Percentiles rank a stretch among this genome's conserved stretches.
These are phyloP conservation scores for Arthrinium puccinioides DNA, from an alignment of 2,329 filamentous ascomycete species.

Conservation along the genomic window DNA sequence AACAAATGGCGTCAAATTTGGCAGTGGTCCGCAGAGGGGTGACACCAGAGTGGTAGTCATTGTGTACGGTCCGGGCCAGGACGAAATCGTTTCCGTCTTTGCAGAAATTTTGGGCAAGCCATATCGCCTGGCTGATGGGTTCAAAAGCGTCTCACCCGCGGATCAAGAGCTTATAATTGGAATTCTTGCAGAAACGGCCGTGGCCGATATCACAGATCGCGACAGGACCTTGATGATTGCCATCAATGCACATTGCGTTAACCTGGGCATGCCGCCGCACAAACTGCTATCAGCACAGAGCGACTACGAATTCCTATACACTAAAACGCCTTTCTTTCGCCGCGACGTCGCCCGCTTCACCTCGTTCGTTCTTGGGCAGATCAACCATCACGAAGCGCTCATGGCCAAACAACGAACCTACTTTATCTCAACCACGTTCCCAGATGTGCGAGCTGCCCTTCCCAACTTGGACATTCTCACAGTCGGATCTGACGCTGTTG, in stretches of 20 bases:
- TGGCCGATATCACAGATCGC: slow-evolving; percentile 49
- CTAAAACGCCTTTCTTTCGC: slow-evolving; percentile 62
- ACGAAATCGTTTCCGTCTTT: slow-evolving; percentile 66
- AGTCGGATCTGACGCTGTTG: slow-evolving; percentile 78
- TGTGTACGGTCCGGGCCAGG: slow-evolving; percentile 63
- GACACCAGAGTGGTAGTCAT: slow-evolving; percentile 57
- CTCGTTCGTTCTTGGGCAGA: slow-evolving; percentile 72
- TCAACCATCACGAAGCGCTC: slow-evolving; percentile 68
- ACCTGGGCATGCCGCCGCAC: slow-evolving; percentile 63
- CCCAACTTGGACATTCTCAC: slow-evolving; percentile 83
- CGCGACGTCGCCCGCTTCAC: slow-evolving; percentile 73
- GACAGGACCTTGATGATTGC: slow-evolving; percentile 54
- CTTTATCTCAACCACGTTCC: slow-evolving; percentile 83
- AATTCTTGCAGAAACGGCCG: slow-evolving; percentile 49
- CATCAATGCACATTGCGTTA: slow-evolving; percentile 72
- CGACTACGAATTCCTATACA: slow-evolving; percentile 85
- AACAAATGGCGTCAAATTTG: slow-evolving; percentile 31
- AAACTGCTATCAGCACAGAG: slow-evolving; percentile 57
- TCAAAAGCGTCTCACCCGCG: slow-evolving; percentile 44
- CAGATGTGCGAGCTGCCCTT: slow-evolving; percentile 73
- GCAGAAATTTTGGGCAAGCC: slow-evolving; percentile 75
- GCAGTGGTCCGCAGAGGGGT: slow-evolving; percentile 40
- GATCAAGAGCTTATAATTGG: slow-evolving; percentile 63
- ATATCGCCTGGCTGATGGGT: slow-evolving; percentile 49
- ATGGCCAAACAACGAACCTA: slow-evolving; percentile 74